Evolutionary conservation across 2,329 filamentous ascomycete genomes (phyloP), one percentile per base, ranked within the genome.

Genomic region (Metarhizium rileyi): DNA sequence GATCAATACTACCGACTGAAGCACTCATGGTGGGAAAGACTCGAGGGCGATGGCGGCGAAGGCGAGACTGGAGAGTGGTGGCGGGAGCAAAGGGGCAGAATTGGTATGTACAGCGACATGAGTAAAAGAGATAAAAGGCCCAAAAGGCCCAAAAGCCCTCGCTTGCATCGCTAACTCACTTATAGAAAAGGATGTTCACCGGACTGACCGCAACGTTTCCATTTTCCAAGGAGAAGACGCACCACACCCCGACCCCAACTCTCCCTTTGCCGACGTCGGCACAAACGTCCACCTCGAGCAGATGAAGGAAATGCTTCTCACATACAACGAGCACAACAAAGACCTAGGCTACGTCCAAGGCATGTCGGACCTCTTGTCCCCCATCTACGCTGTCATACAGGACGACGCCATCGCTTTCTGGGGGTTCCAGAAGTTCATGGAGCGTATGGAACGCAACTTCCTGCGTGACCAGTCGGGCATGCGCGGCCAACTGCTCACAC

Each of bases 251-350:
- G 93, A 98, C 60, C 93, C 93, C 0, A 87, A 91, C 53, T 97
- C 91, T 0, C 91, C 93, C 0, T 98, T 97, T 66, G 88, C 91
- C 12, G 87, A 90, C 42, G 80, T 84, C 4, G 93, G 93, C 54
- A 98, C 93, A 44, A 98, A 98, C 60, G 90, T 96, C 5, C 93
- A 98, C 66, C 78, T 98, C 55, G 93, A 98, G 68, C 93, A 98
- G 71, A 87, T 98, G 81, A 98, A 98, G 70, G 93, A 98, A 65
- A 95, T 98, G 87, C 83, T 98, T 1, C 77, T 98, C 18, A 97
- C 93, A 0, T 98, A 98, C 67, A 97, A 98, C 64, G 93, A 98
- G 69, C 94, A 94, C 70, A 98, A 98, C 70, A 87, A 83, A 52
- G 88, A 93, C 51, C 78, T 98, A 3, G 93, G 94, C 45, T 98